Percentiles rank a stretch among this genome's conserved stretches.
These are phyloP conservation scores for Dittrichia graveolens DNA, from an alignment of 129 eudicot species.

Conservation along the genomic window DNA sequence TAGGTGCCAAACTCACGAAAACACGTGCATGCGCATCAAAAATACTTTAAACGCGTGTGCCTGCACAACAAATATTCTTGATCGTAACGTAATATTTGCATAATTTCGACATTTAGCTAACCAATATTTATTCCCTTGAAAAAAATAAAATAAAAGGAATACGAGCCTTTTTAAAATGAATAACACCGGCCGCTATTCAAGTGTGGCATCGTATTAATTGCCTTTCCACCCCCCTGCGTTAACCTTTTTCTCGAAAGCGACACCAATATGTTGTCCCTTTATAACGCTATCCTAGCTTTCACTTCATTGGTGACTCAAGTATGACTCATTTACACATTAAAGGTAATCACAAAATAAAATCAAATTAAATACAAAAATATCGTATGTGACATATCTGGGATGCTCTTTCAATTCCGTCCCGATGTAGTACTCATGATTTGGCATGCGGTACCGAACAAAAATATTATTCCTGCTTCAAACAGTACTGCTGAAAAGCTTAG, in stretches of 20 bases:
- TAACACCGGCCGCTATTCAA: conserved; percentile 9
- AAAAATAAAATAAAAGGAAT: not conserved
- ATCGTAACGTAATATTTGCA: conserved; percentile 1
- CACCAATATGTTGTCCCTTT: conserved; percentile 20
- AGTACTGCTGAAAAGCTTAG: no score
- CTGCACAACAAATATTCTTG: conserved; percentile 32
- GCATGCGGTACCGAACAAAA: no score
- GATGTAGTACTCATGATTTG: no score
- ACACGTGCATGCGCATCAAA: conserved; percentile 24
- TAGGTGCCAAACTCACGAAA: conserved; percentile 11
- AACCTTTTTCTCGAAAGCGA: conserved; percentile 20
- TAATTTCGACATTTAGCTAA: conserved; percentile 8
- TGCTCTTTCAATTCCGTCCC: no score
- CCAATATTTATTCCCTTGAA: not conserved
- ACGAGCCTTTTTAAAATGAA: conserved; percentile 8
- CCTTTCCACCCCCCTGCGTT: not conserved
- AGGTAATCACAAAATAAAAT: no score
- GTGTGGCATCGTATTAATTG: conserved; percentile 24
- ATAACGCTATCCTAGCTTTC: not conserved
- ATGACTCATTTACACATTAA: no score
- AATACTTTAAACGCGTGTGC: conserved; percentile 15
- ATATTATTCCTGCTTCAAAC: no score
- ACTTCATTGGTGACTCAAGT: not conserved
- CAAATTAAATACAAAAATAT: no score
- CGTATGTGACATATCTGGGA: no score